A percentile compares a stretch with the other conserved stretches of the same genome.
These are phyloP conservation scores for Dryadomyces quercus-mongolicae DNA, from an alignment of 2,329 filamentous ascomycete genomes.

Conservation along the genomic window DNA sequence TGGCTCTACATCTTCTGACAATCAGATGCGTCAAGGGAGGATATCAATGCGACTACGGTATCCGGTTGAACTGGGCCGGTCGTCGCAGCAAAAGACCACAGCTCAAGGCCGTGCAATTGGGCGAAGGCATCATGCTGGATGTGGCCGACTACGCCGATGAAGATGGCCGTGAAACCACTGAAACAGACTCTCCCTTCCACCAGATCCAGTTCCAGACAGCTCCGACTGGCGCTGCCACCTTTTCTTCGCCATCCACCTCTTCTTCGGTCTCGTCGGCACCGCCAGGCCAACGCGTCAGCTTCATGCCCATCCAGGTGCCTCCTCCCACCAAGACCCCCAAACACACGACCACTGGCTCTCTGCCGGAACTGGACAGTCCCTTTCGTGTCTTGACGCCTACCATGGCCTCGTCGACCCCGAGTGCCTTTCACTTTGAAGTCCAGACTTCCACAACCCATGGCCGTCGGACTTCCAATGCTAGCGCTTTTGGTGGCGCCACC, in stretches of 20 bases:
- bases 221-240: background rate
- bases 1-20: background rate
- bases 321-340: background rate
- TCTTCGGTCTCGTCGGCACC: background rate
- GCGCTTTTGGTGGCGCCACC: background rate
- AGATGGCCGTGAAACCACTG: background rate
- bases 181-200: background rate
- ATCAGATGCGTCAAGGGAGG: conserved; percentile 53
- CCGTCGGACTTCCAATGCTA: no score
- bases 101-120: conserved; percentile 17
- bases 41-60: conserved; percentile 68
- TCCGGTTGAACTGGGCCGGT: conserved; percentile 71
- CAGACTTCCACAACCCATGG: background rate
- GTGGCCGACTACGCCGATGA: background rate
- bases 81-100: conserved; percentile 47
- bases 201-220: conserved; percentile 4
- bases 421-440: conserved; percentile 1
- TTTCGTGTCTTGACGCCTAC: background rate
- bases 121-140: conserved; percentile 1
- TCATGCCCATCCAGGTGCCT: conserved; percentile 5
- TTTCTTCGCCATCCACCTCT: conserved; percentile 3
- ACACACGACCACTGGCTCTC: background rate
- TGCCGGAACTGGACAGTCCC: background rate
- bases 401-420: background rate
- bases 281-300: background rate